Percentiles rank a stretch among this genome's conserved stretches.
Conservation (phyloP, 352 stramenopile genomes). For the Pilasporangium apinafurcum region DNA sequence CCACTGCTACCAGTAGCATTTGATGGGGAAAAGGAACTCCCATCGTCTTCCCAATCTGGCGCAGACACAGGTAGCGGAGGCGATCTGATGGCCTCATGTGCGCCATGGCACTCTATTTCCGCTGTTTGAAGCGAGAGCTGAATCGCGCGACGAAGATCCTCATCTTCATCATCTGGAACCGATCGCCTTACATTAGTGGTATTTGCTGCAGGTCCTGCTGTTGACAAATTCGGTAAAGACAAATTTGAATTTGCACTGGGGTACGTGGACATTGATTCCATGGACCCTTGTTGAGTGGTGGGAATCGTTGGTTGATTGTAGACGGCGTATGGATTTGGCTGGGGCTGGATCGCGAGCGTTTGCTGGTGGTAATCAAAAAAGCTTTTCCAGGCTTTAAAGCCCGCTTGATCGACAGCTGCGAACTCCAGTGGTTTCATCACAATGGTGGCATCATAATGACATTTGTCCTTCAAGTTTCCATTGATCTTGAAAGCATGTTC, state of each 20-base stretch:
- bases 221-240: too few relatives aligned
- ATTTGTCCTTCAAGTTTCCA: slow-evolving; percentile 24
- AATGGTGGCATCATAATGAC: slow-evolving; percentile 20
- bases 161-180: slow-evolving; percentile 27
- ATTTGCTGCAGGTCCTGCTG: not conserved
- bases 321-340: too few relatives aligned
- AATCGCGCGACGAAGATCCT: slow-evolving; percentile 48
- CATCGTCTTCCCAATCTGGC: slow-evolving; percentile 34
- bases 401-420: slow-evolving; percentile 34
- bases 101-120: not conserved
- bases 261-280: too few relatives aligned
- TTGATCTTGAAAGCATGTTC: slow-evolving; percentile 46
- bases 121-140: slow-evolving; percentile 41
- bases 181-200: not conserved
- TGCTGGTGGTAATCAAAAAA: slow-evolving; percentile 61
- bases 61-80: slow-evolving; percentile 28
- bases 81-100: slow-evolving; percentile 2
- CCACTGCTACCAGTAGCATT: not conserved
- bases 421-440: slow-evolving; percentile 45
- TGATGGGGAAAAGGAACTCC: not conserved
- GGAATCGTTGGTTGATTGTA: too few relatives aligned
- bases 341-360: too few relatives aligned
- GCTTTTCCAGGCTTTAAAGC: slow-evolving; percentile 43
- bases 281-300: too few relatives aligned
- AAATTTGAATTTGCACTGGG: too few relatives aligned